Conservation (phyloP, 768 basidiomycete species). For the Termitomyces sp. region DNA sequence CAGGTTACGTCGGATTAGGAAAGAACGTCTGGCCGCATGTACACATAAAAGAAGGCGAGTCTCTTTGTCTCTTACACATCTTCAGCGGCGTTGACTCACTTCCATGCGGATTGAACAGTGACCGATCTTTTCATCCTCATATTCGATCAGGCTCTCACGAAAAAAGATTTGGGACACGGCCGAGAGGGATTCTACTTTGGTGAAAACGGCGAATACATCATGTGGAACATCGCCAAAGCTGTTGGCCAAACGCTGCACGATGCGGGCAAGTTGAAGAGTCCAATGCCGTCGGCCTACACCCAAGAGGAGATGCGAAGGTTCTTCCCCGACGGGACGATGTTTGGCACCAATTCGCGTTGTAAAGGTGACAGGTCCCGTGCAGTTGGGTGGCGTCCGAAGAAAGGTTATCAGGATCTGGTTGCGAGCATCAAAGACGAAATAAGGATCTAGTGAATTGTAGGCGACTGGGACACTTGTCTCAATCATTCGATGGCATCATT, state of each 20-base stretch:
- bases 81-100: background rate
- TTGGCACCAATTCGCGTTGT: slow-evolving; percentile 42
- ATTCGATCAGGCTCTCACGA: slow-evolving; percentile 33
- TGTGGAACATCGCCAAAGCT: slow-evolving; percentile 31
- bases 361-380: slow-evolving; percentile 35
- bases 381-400: slow-evolving; percentile 52
- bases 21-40: slow-evolving; percentile 53
- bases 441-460: background rate
- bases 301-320: slow-evolving; percentile 36
- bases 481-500: background rate
- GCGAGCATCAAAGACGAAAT: slow-evolving; percentile 33
- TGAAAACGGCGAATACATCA: slow-evolving; percentile 42
- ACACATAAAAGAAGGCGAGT: slow-evolving; percentile 24
- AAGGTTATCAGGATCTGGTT: slow-evolving; percentile 46
- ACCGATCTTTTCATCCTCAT: slow-evolving; percentile 42
- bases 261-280: slow-evolving; percentile 28
- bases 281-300: slow-evolving; percentile 42
- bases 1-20: slow-evolving; percentile 49
- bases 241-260: slow-evolving; percentile 31
- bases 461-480: background rate
- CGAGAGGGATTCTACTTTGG: slow-evolving; percentile 46
- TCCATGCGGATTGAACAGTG: slow-evolving; percentile 24
- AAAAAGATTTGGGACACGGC: slow-evolving; percentile 33
- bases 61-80: background rate
- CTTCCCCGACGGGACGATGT: slow-evolving; percentile 29